phyloP scores from a whole-genome alignment of 2,329 filamentous ascomycete species.

The Metarhizium sp. region DNA sequence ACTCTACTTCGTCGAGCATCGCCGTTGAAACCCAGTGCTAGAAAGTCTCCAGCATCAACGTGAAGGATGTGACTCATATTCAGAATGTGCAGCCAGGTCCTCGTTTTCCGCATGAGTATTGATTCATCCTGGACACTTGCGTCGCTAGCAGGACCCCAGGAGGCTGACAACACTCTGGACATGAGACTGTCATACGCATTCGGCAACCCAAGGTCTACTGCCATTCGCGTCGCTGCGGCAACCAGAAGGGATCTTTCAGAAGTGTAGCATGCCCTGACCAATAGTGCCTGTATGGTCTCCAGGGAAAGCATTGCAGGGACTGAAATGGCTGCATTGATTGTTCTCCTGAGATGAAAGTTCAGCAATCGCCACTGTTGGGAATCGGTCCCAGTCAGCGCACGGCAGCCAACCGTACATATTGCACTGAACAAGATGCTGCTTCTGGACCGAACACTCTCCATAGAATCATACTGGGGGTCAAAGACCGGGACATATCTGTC shows the following conservation, averaged over 20 bases:
- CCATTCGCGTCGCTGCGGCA: conserved; percentile 40
- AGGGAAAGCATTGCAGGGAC: too few species aligned
- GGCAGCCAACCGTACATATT: too few species aligned
- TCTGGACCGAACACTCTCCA: too few species aligned
- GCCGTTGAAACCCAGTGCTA: conserved; percentile 24
- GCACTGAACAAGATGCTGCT: too few species aligned
- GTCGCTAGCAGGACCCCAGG: background rate
- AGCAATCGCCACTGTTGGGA: too few species aligned
- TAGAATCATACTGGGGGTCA: too few species aligned
- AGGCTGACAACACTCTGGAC: background rate
- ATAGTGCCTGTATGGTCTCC: too few species aligned
- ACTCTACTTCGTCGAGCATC: conserved; percentile 35
- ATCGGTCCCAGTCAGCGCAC: too few species aligned
- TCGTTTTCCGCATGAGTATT: conserved; percentile 27
- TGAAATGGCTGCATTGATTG: too few species aligned
- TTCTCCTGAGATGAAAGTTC: too few species aligned
- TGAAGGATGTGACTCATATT: conserved; percentile 41
- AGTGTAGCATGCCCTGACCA: conserved; percentile 6
- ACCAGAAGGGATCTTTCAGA: conserved; percentile 40
- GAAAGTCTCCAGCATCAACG: conserved; percentile 25
- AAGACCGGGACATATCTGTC: too few species aligned
- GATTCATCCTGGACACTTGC: conserved; percentile 12
- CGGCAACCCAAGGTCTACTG: conserved; percentile 36
- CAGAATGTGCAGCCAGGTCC: conserved; percentile 43
- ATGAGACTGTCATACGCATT: conserved; percentile 30